Conservation (phyloP, 2,329 filamentous ascomycete species). For the Fusarium tupiense region DNA sequence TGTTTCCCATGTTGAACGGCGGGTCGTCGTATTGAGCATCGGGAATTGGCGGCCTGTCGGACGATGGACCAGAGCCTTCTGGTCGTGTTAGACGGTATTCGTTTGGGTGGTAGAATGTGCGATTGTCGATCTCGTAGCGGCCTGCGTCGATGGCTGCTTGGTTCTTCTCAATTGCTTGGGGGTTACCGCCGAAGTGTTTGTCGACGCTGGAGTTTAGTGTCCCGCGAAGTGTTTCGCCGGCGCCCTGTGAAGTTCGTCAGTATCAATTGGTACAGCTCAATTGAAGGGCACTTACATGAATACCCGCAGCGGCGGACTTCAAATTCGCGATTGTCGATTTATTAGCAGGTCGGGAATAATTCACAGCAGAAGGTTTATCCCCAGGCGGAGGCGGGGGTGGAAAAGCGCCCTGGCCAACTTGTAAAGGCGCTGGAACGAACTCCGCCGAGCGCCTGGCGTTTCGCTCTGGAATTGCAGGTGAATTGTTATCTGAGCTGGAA, state of each 20-base stretch:
- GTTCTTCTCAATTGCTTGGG: slow-evolving; percentile 31
- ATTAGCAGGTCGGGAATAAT: slow-evolving; percentile 25
- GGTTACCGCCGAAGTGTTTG: slow-evolving; percentile 24
- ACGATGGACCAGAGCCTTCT: background rate
- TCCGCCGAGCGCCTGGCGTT: slow-evolving; percentile 7
- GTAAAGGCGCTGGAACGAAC: slow-evolving; percentile 2
- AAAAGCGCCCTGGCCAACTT: slow-evolving; percentile 5
- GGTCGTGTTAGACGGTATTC: slow-evolving; percentile 22
- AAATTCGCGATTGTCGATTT: slow-evolving; percentile 38
- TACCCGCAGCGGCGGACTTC: slow-evolving; percentile 36
- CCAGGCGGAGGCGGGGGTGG: background rate
- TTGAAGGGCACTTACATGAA: slow-evolving; percentile 16
- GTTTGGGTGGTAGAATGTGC: slow-evolving; percentile 33
- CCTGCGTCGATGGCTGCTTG: slow-evolving; percentile 38
- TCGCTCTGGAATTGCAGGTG: slow-evolving; percentile 33
- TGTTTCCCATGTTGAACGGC: slow-evolving; percentile 1
- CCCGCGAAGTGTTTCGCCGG: slow-evolving; percentile 39
- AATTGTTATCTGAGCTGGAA: background rate
- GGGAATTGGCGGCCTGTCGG: background rate
- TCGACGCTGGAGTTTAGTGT: slow-evolving; percentile 40
- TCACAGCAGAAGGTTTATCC: background rate
- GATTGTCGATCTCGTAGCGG: slow-evolving; percentile 39
- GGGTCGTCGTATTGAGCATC: slow-evolving; percentile 8
- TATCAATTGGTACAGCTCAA: fast-evolving
- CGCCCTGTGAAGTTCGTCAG: slow-evolving; percentile 24